Conservation (phyloP, 208 protist species). For the Blechomonas ayalai region DNA sequence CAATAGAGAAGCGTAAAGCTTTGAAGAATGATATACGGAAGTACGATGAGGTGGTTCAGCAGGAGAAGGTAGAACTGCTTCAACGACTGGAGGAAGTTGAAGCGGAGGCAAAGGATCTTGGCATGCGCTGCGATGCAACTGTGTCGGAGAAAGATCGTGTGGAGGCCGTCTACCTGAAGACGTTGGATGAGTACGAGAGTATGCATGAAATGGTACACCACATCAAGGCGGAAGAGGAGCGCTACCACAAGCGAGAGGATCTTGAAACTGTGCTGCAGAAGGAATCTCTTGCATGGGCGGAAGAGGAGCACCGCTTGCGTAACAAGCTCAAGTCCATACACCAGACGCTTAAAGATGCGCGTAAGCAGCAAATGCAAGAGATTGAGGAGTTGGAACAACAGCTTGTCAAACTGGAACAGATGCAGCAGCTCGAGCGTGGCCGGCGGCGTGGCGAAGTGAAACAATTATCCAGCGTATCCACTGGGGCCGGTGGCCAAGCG, state of each 20-base stretch:
- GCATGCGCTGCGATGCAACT: constrained; percentile 38
- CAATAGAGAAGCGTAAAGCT: constrained; percentile 26
- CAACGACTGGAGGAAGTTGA: constrained; percentile 57
- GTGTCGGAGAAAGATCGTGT: constrained; percentile 43
- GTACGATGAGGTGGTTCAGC: constrained; percentile 36
- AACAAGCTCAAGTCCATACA: constrained; percentile 45
- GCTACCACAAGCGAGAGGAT: constrained; percentile 51
- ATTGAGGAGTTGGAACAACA: constrained; percentile 45
- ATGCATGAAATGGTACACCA: constrained; percentile 70
- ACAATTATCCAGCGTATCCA: no score
- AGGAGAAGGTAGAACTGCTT: constrained; percentile 62
- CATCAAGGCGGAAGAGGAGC: constrained; percentile 69
- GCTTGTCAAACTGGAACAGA: constrained; percentile 32
- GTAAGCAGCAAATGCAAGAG: constrained; percentile 46
- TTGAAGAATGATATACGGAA: constrained; percentile 40
- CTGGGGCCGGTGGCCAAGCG: neutral
- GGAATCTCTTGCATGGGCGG: constrained; percentile 67
- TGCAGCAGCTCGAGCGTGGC: constrained; percentile 32
- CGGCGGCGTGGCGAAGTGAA: constrained; percentile 30
- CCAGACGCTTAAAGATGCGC: constrained; percentile 27
- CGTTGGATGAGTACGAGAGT: constrained; percentile 76
- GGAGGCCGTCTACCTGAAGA: constrained; percentile 63
- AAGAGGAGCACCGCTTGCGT: constrained; percentile 73
- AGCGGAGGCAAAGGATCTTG: constrained; percentile 45
- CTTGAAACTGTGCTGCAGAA: constrained; percentile 50